Percentiles rank a stretch among this genome's conserved stretches.
Evolutionary conservation across 176 grass and related monocot species (phyloP).

Genomic region (Oryza coarctata): DNA sequence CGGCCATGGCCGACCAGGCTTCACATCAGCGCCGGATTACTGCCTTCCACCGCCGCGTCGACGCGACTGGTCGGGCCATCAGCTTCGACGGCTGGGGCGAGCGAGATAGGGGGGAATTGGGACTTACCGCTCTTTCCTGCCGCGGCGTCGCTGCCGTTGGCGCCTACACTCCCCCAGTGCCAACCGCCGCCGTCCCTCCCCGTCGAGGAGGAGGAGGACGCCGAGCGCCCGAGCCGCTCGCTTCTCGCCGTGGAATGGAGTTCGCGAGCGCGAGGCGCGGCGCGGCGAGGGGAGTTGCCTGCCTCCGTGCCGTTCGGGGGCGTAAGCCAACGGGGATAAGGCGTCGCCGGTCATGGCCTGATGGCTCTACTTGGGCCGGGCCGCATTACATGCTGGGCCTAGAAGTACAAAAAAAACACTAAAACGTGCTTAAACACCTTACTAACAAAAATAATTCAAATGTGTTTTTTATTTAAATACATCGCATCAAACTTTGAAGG

Average conservation of each 20-base stretch:
- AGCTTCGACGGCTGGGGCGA: background rate
- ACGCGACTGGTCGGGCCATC: background rate
- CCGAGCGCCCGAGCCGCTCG: background rate
- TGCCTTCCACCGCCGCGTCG: background rate
- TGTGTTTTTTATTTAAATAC: background rate
- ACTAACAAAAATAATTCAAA: background rate
- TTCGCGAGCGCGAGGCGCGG: background rate
- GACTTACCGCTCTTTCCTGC: slow-evolving; percentile 18
- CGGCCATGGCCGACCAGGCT: background rate
- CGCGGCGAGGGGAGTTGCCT: background rate
- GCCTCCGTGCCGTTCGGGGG: slow-evolving; percentile 1
- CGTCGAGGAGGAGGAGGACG: background rate
- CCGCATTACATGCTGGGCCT: background rate
- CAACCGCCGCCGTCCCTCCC: background rate
- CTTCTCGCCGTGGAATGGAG: slow-evolving; percentile 7
- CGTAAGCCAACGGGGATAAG: slow-evolving; percentile 6
- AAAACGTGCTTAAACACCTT: background rate
- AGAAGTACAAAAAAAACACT: background rate
- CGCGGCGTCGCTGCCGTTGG: background rate
- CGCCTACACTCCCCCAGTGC: background rate
- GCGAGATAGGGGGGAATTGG: background rate
- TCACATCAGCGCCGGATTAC: background rate
- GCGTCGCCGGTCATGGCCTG: background rate
- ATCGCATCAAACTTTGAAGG: background rate
- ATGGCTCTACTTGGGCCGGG: background rate